Conservation (phyloP, 176 grass and related monocot genomes). For the Olyra latifolia region DNA sequence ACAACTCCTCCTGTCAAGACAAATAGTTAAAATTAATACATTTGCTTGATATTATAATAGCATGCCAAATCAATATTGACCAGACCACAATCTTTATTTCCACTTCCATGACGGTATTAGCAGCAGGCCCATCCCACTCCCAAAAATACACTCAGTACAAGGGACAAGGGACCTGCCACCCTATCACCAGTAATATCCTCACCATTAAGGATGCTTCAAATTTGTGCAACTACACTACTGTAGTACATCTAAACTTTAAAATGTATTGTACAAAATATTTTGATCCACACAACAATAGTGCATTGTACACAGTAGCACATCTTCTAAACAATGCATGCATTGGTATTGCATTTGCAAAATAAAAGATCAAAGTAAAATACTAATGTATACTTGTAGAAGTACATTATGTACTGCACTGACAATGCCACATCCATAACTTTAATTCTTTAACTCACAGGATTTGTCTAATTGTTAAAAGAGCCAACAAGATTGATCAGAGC, state of each 20-base stretch:
- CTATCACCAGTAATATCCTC: not conserved
- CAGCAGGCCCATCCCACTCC: not conserved
- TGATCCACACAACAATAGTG: too few relatives aligned
- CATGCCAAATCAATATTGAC: not conserved
- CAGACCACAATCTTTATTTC: not conserved
- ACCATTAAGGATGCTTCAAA: not conserved
- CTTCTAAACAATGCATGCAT: too few relatives aligned
- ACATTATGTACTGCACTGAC: not conserved
- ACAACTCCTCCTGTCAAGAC: constrained; percentile 57
- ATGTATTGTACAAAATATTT: not conserved
- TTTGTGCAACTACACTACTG: not conserved
- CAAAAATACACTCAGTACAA: not conserved
- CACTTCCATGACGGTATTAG: not conserved
- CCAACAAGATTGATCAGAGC: not conserved
- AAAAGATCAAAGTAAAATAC: not conserved
- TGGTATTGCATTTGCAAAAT: not conserved
- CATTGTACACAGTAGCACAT: too few relatives aligned
- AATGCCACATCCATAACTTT: not conserved
- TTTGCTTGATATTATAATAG: not conserved
- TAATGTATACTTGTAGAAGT: not conserved
- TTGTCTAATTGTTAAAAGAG: not conserved
- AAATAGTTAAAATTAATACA: not conserved
- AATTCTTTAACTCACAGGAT: not conserved
- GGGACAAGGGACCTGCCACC: too few relatives aligned
- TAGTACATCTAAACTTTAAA: not conserved